These are phyloP conservation scores for Cadophora luteo-olivacea DNA, from an alignment of 2,329 filamentous ascomycete species.

Conservation along the genomic window DNA sequence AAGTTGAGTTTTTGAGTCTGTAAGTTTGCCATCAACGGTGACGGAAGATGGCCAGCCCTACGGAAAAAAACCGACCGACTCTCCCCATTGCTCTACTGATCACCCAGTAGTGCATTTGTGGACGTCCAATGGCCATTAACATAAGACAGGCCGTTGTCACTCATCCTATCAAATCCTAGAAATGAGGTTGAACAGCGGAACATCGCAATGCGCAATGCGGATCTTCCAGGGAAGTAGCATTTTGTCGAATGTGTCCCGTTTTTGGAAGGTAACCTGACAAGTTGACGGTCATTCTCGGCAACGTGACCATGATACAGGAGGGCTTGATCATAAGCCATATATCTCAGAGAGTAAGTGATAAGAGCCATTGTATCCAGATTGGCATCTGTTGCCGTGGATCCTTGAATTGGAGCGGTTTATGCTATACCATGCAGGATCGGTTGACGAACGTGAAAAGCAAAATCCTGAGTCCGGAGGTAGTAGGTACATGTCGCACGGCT, in stretches of 20 bases:
- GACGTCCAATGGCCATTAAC: background rate
- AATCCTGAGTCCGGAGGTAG: too few species aligned
- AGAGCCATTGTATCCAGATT: background rate
- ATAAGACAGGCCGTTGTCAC: background rate
- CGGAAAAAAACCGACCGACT: background rate
- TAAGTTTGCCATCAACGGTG: background rate
- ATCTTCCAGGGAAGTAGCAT: background rate
- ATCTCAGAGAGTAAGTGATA: conserved; percentile 3
- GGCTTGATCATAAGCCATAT: conserved; percentile 3
- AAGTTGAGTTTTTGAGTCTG: background rate
- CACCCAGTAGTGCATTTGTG: background rate
- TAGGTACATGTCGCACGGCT: background rate
- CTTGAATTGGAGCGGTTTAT: background rate
- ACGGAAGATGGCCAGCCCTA: background rate
- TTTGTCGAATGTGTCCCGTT: background rate
- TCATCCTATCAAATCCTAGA: background rate
- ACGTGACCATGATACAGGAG: background rate
- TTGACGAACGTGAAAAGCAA: background rate
- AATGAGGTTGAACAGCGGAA: background rate
- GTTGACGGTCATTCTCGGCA: background rate
- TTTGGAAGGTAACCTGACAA: conserved; percentile 4
- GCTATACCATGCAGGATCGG: conserved; percentile 10
- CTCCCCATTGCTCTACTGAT: background rate
- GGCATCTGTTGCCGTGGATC: conserved; percentile 1
- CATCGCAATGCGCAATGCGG: background rate